These are phyloP conservation scores for Erigeron canadensis DNA, from an alignment of 129 eudicot species.

Conservation along the genomic window DNA sequence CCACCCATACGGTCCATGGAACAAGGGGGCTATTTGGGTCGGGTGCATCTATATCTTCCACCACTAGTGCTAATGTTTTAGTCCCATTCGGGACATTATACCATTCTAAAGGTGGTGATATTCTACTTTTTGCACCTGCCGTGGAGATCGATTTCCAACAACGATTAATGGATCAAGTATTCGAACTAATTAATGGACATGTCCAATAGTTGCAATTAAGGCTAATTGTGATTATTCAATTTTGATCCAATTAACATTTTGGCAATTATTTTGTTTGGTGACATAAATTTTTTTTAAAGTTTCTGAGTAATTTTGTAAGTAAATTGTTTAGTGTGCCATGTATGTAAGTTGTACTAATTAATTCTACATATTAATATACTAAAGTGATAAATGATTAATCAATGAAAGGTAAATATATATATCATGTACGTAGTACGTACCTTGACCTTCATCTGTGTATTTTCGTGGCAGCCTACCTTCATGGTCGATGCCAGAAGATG, in stretches of 20 bases:
- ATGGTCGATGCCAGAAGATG: conserved; percentile 50
- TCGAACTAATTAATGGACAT: not conserved
- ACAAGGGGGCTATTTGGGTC: conserved; percentile 60
- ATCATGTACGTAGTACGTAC: not conserved
- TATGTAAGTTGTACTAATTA: no score
- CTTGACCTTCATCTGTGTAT: conserved; percentile 79
- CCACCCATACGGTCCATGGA: conserved; percentile 81
- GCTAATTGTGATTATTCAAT: not conserved
- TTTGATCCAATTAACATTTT: not conserved
- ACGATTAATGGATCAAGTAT: not conserved
- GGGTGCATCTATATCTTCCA: conserved; percentile 76
- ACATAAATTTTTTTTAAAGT: no score
- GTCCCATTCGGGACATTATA: conserved; percentile 69
- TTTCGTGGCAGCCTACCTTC: conserved; percentile 66
- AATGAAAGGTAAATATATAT: not conserved
- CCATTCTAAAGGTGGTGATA: conserved; percentile 92
- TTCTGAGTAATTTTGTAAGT: no score
- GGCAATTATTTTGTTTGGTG: not conserved
- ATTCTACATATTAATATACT: no score
- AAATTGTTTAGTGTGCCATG: no score
- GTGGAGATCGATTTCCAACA: not conserved
- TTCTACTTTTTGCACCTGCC: conserved; percentile 42
- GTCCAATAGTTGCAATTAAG: not conserved
- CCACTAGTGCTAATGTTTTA: conserved; percentile 69
- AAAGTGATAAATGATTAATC: no score